Evolutionary conservation across 805 yeast genomes (phyloP).

Genomic region (Torulaspora gathmanii): DNA sequence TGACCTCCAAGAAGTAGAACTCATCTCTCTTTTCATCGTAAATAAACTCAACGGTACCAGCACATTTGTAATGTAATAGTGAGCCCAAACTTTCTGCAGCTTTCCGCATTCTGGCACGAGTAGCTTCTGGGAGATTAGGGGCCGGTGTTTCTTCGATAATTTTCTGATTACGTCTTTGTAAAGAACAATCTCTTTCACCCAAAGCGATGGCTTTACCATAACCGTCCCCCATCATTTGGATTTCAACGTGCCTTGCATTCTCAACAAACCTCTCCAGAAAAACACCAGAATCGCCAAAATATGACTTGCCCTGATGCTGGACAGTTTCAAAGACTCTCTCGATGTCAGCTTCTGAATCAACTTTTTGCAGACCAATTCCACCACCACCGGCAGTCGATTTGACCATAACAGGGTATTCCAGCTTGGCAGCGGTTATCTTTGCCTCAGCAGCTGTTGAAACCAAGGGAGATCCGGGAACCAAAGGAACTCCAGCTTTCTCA

Average conservation of each 20-base stretch:
- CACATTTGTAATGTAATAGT: constrained; percentile 85
- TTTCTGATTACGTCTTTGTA: constrained; percentile 96
- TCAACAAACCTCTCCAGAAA: constrained; percentile 93
- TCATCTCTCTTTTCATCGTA: constrained; percentile 82
- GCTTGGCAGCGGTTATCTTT: constrained; percentile 59
- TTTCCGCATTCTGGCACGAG: constrained; percentile 66
- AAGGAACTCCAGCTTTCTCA: constrained; percentile 82
- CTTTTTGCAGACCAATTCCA: constrained; percentile 95
- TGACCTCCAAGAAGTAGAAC: constrained; percentile 92
- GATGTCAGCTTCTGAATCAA: constrained; percentile 75
- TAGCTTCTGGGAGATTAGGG: constrained; percentile 79
- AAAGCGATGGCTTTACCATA: constrained; percentile 85
- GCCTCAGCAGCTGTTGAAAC: constrained; percentile 73
- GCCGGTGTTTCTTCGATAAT: constrained; percentile 97
- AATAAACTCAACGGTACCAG: constrained; percentile 96
- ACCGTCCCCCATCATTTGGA: constrained; percentile 96
- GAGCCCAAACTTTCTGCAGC: constrained; percentile 84
- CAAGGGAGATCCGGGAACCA: constrained; percentile 95
- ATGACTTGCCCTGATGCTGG: constrained; percentile 87
- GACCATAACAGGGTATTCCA: constrained; percentile 90
- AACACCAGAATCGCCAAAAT: constrained; percentile 94
- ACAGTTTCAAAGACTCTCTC: constrained; percentile 84
- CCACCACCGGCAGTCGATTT: constrained; percentile 99
- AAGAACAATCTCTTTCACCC: constrained; percentile 96
- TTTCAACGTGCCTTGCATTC: constrained; percentile 92